These are phyloP conservation scores for Lodderomyces oxycetoniae DNA, from an alignment of 1,139 yeast species.

Conservation along the genomic window DNA sequence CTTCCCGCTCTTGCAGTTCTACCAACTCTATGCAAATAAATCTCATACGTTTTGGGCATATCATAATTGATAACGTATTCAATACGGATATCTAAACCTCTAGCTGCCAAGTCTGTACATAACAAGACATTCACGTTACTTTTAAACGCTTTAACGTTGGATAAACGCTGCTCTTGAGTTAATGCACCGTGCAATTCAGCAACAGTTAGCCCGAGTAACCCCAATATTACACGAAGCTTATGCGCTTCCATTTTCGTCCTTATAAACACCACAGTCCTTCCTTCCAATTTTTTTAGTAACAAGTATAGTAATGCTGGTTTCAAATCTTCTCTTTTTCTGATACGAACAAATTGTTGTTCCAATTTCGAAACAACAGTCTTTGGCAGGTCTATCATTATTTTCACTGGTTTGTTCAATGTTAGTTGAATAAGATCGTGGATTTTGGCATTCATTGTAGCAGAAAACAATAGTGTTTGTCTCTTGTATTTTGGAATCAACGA, in stretches of 20 bases:
- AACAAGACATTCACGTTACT: conserved; percentile 75
- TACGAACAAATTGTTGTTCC: conserved; percentile 88
- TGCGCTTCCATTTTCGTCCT: conserved; percentile 90
- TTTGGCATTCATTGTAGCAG: conserved; percentile 96
- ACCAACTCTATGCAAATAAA: conserved; percentile 95
- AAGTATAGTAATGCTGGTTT: conserved; percentile 80
- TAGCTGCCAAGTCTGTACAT: conserved; percentile 97
- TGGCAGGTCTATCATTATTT: conserved; percentile 96
- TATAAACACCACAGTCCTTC: conserved; percentile 83
- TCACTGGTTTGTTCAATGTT: conserved; percentile 82
- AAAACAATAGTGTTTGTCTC: conserved; percentile 88
- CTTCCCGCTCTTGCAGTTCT: conserved; percentile 99
- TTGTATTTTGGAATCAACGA: conserved; percentile 75
- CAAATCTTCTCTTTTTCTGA: conserved; percentile 79
- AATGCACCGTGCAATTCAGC: conserved; percentile 93
- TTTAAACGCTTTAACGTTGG: conserved; percentile 77
- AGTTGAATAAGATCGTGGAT: conserved; percentile 84
- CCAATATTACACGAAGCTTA: conserved; percentile 74
- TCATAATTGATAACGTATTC: conserved; percentile 92
- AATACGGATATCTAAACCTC: conserved; percentile 98
- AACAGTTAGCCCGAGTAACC: conserved; percentile 79
- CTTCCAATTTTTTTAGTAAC: conserved; percentile 62
- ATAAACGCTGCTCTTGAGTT: conserved; percentile 91
- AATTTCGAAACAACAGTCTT: conserved; percentile 85
- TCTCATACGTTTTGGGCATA: conserved; percentile 89